phyloP scores from a whole-genome alignment of 257 asterid species.

The Marsdenia floribunda region DNA sequence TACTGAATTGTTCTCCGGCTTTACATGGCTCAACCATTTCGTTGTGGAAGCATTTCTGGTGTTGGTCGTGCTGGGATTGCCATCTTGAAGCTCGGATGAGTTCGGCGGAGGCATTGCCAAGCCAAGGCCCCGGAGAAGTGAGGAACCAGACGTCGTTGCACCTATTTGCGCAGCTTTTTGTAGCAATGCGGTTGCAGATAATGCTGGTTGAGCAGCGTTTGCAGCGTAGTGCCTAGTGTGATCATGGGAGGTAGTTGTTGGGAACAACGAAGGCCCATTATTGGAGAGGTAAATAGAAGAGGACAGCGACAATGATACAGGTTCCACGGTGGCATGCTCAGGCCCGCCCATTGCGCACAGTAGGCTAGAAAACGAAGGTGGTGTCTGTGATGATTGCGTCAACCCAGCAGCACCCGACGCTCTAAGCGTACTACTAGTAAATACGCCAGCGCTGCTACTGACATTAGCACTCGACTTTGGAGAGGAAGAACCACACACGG shows the following conservation, averaged over 20 bases:
- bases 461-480: constrained; percentile 27
- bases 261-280: constrained; percentile 36
- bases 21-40: constrained; percentile 30
- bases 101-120: constrained; percentile 28
- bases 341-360: constrained; percentile 31
- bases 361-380: constrained; percentile 35
- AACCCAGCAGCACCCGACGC: constrained; percentile 31
- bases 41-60: constrained; percentile 8
- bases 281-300: constrained; percentile 43
- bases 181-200: constrained; percentile 86
- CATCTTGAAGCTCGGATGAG: constrained; percentile 25
- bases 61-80: constrained; percentile 1
- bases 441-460: constrained; percentile 24
- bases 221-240: constrained; percentile 28
- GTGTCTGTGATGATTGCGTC: constrained; percentile 20
- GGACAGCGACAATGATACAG: constrained; percentile 63
- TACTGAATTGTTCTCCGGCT: constrained; percentile 44
- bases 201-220: constrained; percentile 43
- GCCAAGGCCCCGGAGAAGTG: constrained; percentile 75
- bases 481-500: constrained; percentile 27
- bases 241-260: constrained; percentile 33
- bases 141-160: constrained; percentile 53
- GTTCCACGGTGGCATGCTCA: constrained; percentile 32
- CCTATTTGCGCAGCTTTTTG: constrained; percentile 92
- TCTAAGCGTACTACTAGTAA: constrained; percentile 29